Conservation (phyloP, 2,329 filamentous ascomycete species). For the Fulvia fulva region DNA sequence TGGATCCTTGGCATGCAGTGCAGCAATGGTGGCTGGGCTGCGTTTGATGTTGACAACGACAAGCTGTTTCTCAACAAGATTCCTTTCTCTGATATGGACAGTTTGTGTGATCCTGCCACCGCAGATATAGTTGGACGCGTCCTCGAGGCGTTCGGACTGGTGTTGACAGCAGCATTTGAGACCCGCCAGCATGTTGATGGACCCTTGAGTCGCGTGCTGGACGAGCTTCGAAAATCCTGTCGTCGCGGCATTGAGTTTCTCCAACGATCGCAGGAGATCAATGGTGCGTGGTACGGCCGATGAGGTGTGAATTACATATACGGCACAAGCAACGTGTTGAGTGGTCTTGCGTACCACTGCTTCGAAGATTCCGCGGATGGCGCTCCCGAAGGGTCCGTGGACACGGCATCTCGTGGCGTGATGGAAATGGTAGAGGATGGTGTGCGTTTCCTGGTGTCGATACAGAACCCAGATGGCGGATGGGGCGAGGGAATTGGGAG, state of each 20-base stretch:
- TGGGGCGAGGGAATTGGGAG: too few relatives aligned
- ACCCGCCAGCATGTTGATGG: background rate
- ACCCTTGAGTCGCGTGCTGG: too few relatives aligned
- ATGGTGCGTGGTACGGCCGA: background rate
- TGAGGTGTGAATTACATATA: background rate
- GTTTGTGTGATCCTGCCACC: background rate
- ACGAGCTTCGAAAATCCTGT: too few relatives aligned
- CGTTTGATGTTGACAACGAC: background rate
- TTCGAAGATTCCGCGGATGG: background rate
- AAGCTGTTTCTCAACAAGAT: conserved; percentile 1
- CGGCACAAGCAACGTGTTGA: background rate
- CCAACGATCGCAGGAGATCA: background rate
- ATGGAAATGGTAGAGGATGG: background rate
- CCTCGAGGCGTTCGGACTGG: background rate
- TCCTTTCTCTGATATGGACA: conserved; percentile 1
- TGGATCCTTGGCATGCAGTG: background rate
- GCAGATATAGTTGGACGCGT: background rate
- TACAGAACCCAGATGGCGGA: background rate
- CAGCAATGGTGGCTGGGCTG: background rate
- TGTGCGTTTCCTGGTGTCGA: background rate
- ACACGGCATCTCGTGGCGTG: too few relatives aligned
- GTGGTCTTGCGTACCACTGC: background rate
- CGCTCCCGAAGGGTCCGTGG: background rate
- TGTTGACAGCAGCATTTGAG: background rate
- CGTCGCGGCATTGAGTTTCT: background rate